Percentiles rank a stretch among this genome's conserved stretches.
phyloP scores from a whole-genome alignment of 495 filamentous ascomycete species.

The Lophium mytilinum region DNA sequence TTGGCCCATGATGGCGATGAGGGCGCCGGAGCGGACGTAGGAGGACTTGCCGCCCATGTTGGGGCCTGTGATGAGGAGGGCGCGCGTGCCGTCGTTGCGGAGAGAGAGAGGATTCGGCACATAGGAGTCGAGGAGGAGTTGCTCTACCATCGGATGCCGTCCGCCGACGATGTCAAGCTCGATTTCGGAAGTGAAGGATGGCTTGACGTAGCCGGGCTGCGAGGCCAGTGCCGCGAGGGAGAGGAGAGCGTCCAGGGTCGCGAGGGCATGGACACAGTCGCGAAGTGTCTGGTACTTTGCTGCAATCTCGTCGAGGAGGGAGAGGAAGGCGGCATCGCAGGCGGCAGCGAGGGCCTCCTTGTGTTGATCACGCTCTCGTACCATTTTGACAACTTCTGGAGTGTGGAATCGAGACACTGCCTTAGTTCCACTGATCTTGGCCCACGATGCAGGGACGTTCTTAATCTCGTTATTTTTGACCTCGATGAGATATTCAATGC shows the following conservation, averaged over 20 bases:
- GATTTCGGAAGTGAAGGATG: conserved; percentile 61
- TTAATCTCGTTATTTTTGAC: conserved; percentile 73
- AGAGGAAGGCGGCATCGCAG: conserved; percentile 75
- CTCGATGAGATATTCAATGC: conserved; percentile 92
- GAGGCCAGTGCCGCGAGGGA: conserved; percentile 75
- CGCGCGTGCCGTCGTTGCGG: conserved; percentile 51
- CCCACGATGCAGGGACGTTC: conserved; percentile 85
- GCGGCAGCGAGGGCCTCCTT: conserved; percentile 87
- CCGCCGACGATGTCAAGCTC: conserved; percentile 67
- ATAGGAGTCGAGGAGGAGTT: conserved; percentile 76
- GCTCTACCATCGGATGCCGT: conserved; percentile 94
- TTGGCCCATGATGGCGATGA: conserved; percentile 90
- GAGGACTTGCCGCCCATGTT: conserved; percentile 98
- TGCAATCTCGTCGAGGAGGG: conserved; percentile 63
- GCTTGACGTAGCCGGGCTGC: conserved; percentile 86
- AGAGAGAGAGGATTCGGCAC: conserved; percentile 85
- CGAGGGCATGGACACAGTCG: conserved; percentile 78
- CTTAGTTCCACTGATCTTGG: conserved; percentile 90
- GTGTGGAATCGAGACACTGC: conserved; percentile 90
- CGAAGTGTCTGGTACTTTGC: conserved; percentile 80
- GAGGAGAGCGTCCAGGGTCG: conserved; percentile 81
- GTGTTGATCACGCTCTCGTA: conserved; percentile 88
- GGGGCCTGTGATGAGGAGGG: conserved; percentile 85
- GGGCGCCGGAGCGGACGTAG: conserved; percentile 86
- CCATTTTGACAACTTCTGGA: conserved; percentile 71